Evolutionary conservation across 768 basidiomycete genomes (phyloP).

Genomic region (Sutorius australiensis): DNA sequence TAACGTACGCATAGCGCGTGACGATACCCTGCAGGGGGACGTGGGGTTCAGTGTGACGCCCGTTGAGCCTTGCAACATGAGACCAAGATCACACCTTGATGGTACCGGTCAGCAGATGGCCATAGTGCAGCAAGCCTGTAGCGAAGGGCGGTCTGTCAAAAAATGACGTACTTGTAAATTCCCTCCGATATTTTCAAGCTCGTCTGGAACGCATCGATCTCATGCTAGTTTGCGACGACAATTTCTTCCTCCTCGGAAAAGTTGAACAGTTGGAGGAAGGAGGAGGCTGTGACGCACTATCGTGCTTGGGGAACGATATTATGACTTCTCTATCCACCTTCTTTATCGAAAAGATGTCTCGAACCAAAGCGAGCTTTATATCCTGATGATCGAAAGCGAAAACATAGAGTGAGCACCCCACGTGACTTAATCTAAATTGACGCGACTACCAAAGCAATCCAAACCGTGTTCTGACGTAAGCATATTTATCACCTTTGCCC

Average conservation of each 20-base stretch:
- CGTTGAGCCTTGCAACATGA: background rate
- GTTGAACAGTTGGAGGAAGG: conserved; percentile 53
- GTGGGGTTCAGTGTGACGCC: background rate
- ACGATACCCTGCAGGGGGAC: conserved; percentile 78
- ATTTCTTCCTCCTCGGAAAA: conserved; percentile 89
- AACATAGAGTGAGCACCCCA: no score
- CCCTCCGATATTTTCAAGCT: conserved; percentile 91
- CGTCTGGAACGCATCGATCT: conserved; percentile 97
- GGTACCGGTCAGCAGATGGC: conserved; percentile 88
- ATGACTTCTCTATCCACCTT: background rate
- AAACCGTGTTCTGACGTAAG: no score
- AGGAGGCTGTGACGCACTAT: conserved; percentile 49
- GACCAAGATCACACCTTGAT: conserved; percentile 65
- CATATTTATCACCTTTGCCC: background rate
- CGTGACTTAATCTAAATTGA: no score
- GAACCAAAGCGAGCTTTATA: background rate
- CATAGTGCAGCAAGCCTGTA: conserved; percentile 95
- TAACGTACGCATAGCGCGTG: conserved; percentile 91
- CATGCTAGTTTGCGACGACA: conserved; percentile 86
- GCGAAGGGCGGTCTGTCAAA: conserved; percentile 98
- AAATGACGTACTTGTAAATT: conserved; percentile 87
- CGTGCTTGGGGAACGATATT: conserved; percentile 71
- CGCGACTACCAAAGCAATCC: no score
- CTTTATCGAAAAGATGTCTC: background rate
- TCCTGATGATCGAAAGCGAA: background rate